These are phyloP conservation scores for Saxophila tyrrhenica DNA, from an alignment of 495 filamentous ascomycete species.

Conservation along the genomic window DNA sequence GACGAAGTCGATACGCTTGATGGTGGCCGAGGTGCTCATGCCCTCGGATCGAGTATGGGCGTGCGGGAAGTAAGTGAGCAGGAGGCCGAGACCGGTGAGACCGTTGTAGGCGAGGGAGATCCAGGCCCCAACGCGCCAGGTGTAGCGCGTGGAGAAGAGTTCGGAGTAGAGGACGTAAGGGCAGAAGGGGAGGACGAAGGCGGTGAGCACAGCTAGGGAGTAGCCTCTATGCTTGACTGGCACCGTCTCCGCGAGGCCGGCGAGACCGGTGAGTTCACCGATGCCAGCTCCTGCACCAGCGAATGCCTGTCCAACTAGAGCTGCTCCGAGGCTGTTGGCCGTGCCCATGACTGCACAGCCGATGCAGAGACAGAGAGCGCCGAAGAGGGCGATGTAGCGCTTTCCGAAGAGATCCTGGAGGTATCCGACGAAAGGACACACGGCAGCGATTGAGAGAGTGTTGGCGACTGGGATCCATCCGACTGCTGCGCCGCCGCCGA, in stretches of 20 bases:
- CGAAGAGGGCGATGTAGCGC: slow-evolving; percentile 23
- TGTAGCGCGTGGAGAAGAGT: slow-evolving; percentile 12
- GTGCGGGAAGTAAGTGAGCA: slow-evolving; percentile 23
- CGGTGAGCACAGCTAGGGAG: slow-evolving; percentile 23
- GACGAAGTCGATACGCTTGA: slow-evolving; percentile 22
- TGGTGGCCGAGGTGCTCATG: slow-evolving; percentile 15
- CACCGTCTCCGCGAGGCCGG: slow-evolving; percentile 24
- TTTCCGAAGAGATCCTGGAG: slow-evolving; percentile 26
- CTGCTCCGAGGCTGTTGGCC: slow-evolving; percentile 18
- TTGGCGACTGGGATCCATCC: slow-evolving; percentile 25
- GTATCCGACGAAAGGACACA: slow-evolving; percentile 23
- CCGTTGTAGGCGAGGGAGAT: slow-evolving; percentile 23
- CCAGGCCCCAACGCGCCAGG: slow-evolving; percentile 26
- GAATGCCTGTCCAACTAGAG: slow-evolving; percentile 21
- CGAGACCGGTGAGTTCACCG: slow-evolving; percentile 24
- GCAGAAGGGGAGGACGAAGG: slow-evolving; percentile 24
- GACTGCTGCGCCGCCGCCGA: slow-evolving; percentile 9
- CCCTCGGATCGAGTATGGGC: slow-evolving; percentile 21
- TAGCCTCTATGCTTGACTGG: slow-evolving; percentile 22
- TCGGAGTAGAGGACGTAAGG: slow-evolving; percentile 24
- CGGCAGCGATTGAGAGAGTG: slow-evolving; percentile 21
- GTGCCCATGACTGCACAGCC: slow-evolving; percentile 21
- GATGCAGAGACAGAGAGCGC: slow-evolving; percentile 16
- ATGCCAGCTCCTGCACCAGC: slow-evolving; percentile 24
- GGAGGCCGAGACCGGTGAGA: slow-evolving; percentile 15